phyloP scores from a whole-genome alignment of 2,329 filamentous ascomycete genomes.

The Aspergillus ustus region DNA sequence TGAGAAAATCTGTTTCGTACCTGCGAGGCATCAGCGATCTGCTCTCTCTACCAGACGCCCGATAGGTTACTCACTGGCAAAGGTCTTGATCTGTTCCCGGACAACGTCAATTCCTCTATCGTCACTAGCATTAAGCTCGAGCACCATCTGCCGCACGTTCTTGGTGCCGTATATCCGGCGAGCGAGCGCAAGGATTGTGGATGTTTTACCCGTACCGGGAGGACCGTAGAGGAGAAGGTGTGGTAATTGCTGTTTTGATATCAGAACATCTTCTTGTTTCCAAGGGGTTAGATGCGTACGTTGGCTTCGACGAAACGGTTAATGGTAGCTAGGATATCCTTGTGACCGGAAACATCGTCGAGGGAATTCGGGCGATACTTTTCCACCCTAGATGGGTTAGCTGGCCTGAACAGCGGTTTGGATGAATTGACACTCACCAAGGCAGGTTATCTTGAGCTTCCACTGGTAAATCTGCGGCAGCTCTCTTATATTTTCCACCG shows the following conservation, averaged over 20 bases:
- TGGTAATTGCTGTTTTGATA: constrained; percentile 67
- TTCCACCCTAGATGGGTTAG: constrained; percentile 71
- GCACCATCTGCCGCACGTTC: constrained; percentile 97
- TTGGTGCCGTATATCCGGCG: constrained; percentile 88
- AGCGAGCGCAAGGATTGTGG: constrained; percentile 90
- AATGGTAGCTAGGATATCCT: constrained; percentile 96
- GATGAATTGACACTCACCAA: constrained; percentile 62
- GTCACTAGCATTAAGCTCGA: constrained; percentile 96
- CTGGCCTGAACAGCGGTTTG: constrained; percentile 1
- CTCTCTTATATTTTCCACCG: constrained; percentile 82
- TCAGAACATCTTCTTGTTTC: neutral
- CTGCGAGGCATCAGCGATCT: constrained; percentile 25
- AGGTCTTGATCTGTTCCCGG: constrained; percentile 98
- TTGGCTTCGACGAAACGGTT: constrained; percentile 97
- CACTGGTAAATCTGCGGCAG: constrained; percentile 88
- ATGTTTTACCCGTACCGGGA: constrained; percentile 96
- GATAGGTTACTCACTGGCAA: constrained; percentile 66
- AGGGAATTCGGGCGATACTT: constrained; percentile 92
- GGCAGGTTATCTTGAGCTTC: constrained; percentile 92
- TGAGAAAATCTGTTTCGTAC: constrained; percentile 95
- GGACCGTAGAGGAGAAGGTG: constrained; percentile 97
- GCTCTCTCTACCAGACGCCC: neutral
- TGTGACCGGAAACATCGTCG: constrained; percentile 91
- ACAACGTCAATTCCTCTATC: constrained; percentile 98
- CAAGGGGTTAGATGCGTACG: constrained; percentile 44